phyloP scores from a whole-genome alignment of 805 yeast genomes.

The Candida sithepensis region DNA sequence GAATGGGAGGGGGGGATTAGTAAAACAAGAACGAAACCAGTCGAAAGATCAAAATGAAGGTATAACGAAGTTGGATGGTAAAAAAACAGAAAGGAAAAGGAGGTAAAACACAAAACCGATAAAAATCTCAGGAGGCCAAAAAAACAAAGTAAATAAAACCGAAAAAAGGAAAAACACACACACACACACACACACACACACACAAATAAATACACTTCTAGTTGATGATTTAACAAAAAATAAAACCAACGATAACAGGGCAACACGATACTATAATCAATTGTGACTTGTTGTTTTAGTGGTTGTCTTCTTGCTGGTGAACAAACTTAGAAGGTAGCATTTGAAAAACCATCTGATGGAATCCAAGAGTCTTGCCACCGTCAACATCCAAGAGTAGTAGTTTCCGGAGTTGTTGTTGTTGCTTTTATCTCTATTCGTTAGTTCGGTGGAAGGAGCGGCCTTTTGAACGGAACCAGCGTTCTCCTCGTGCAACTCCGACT shows the following conservation, averaged over 20 bases:
- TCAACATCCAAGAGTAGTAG: conserved; percentile 16
- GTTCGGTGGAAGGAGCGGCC: background rate
- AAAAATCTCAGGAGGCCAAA: too few relatives aligned
- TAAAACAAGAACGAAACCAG: too few relatives aligned
- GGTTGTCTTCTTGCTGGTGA: conserved; percentile 8
- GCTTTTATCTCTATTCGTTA: too few relatives aligned
- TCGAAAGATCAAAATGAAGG: too few relatives aligned
- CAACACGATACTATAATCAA: too few relatives aligned
- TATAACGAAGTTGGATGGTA: background rate
- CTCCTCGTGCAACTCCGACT: background rate
- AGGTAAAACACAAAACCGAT: too few relatives aligned
- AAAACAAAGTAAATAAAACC: background rate
- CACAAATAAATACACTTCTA: too few relatives aligned
- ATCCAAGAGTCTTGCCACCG: conserved; percentile 11
- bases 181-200: too few relatives aligned
- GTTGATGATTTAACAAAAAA: background rate
- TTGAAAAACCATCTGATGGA: conserved; percentile 21
- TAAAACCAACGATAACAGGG: too few relatives aligned
- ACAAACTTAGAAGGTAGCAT: conserved; percentile 15
- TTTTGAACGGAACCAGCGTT: background rate
- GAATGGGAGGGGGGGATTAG: too few relatives aligned
- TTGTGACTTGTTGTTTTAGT: background rate
- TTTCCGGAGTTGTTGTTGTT: conserved; percentile 7
- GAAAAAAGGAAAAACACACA: too few relatives aligned
- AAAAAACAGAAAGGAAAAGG: background rate